Base-by-base conservation (phyloP, 257 asterid genomes). In the Eucommia ulmoides region DNA sequence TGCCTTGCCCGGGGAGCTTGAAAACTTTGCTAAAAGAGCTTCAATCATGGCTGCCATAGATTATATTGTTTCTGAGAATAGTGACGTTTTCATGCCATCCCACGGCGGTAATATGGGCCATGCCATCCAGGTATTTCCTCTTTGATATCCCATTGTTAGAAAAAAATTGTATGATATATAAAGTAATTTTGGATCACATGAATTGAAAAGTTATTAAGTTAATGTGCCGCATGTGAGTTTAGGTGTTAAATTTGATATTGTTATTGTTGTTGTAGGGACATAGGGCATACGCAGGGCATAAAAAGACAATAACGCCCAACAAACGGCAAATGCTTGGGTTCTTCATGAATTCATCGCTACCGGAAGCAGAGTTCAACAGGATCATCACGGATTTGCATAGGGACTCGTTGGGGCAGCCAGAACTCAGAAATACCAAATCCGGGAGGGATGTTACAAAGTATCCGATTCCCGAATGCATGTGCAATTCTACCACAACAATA, bases 31-130 rank as follows among this genome's bases (percentile, higher is more conserved):
- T 15, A 74, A 70, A 50, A 82, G 79, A 64, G 88, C 93, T 23
- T 89, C 96, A 1, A 6, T 80, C 29, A 68, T 83, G 87, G 93
- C 94, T 42, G 96, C 94, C n/a, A 70, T 89, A n/a, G 98, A 89
- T 45, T 77, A 78, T 49, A 78, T 85, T 12, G 86, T 89, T 5
- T 80, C 88, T 0, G 96, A 80, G 73, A 76, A 69, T 17, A 85
- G 98, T 58, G 82, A 89, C 49, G 94, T 80, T 1, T 85, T 85
- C 88, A 89, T 89, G 98, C 93, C 92, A 15, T 89, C 98, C 33
- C 98, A 89, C 61, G 98, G 98, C 19, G 96, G 98, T 60, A 85
- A 89, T 52, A 85, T 89, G 98, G 96, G 96, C 23, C 98, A 79
- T 3, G 93, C 92, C 24, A 73, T 89, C 41, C 98, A 89, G 96